Percentiles rank a stretch among this genome's conserved stretches.
Evolutionary conservation across 139 green algal genomes (phyloP).

Genomic region (Chlamydomonas schloesseri): DNA sequence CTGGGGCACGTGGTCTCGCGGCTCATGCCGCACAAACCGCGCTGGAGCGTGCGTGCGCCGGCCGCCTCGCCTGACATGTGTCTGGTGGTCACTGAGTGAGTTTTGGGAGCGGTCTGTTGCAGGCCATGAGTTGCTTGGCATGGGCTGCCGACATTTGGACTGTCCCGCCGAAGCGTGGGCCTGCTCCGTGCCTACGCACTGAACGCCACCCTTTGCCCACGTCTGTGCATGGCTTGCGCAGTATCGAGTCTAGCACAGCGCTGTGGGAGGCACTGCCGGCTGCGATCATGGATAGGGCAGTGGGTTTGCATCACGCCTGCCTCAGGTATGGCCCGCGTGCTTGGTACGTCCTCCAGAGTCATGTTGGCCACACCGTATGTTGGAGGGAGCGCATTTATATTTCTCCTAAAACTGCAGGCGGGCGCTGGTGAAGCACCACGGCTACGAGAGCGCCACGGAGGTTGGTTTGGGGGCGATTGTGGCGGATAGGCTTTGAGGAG

Average conservation of each 20-base stretch:
- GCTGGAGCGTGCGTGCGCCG: background rate
- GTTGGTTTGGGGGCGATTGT: background rate
- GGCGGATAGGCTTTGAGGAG: too few species aligned
- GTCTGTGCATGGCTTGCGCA: background rate
- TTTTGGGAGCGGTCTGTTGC: too few species aligned
- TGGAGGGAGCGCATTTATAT: too few species aligned
- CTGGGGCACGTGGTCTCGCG: background rate
- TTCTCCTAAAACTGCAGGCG: too few species aligned
- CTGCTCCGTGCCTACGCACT: too few species aligned
- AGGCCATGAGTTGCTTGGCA: too few species aligned
- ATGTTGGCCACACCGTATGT: too few species aligned
- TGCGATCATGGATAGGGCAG: background rate
- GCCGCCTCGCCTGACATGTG: background rate
- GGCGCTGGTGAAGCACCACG: background rate
- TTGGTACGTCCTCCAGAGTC: too few species aligned
- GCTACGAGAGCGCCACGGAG: constrained; percentile 38
- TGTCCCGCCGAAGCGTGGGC: too few species aligned
- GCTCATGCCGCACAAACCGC: background rate
- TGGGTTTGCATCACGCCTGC: constrained; percentile 15
- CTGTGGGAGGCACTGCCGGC: constrained; percentile 40
- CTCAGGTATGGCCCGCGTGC: too few species aligned
- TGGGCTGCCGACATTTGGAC: too few species aligned
- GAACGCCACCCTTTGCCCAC: too few species aligned
- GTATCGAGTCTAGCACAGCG: constrained; percentile 8
- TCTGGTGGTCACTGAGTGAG: constrained; percentile 12